Evolutionary conservation across 2,329 filamentous ascomycete species (phyloP).

Genomic region (Diaporthe caulivora): DNA sequence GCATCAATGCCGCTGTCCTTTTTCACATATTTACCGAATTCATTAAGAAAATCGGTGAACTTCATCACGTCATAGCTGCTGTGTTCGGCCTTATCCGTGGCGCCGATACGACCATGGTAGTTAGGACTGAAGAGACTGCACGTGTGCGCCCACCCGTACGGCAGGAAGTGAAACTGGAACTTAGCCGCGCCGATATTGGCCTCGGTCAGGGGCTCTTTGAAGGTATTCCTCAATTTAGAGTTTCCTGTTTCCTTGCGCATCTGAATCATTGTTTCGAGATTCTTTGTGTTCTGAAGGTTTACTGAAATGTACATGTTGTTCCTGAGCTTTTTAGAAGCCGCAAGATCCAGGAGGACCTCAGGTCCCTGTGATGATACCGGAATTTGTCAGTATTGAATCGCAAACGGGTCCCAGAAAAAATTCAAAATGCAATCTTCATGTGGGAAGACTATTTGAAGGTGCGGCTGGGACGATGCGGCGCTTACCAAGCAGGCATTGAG

Average conservation of each 20-base stretch:
- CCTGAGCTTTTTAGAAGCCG: constrained; percentile 48
- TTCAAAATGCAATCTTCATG: background rate
- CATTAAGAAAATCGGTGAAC: constrained; percentile 55
- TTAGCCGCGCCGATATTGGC: constrained; percentile 64
- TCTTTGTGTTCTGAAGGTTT: constrained; percentile 52
- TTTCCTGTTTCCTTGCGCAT: background rate
- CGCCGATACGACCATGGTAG: constrained; percentile 51
- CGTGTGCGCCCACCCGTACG: constrained; percentile 48
- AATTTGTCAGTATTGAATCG: background rate
- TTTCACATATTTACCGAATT: constrained; percentile 43
- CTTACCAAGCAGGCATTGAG: constrained; percentile 74
- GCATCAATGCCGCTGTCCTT: background rate
- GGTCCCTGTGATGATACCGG: background rate
- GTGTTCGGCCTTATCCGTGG: constrained; percentile 4
- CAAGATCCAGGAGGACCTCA: constrained; percentile 62
- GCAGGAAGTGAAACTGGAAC: constrained; percentile 70
- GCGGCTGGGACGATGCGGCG: constrained; percentile 51
- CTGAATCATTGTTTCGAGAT: background rate
- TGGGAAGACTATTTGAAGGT: constrained; percentile 58
- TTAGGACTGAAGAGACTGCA: constrained; percentile 61
- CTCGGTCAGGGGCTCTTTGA: constrained; percentile 50
- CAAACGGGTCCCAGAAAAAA: background rate
- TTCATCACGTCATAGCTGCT: constrained; percentile 56
- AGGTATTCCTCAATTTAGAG: background rate
- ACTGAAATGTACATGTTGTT: constrained; percentile 78